These are phyloP conservation scores for Cadophora gregata DNA, from an alignment of 2,329 filamentous ascomycete species.

Conservation along the genomic window DNA sequence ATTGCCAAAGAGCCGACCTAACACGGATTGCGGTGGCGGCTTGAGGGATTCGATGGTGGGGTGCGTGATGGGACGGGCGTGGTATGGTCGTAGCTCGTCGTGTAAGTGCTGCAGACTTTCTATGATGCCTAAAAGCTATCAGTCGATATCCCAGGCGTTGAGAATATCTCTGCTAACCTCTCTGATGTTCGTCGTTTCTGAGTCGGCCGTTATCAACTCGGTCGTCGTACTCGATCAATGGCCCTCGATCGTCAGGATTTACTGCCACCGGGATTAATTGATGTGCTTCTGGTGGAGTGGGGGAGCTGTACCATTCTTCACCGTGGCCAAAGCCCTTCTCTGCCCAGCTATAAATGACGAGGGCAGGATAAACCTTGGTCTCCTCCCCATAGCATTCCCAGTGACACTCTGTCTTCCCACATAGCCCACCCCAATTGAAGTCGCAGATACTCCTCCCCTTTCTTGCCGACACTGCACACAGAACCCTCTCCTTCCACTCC, in stretches of 20 bases:
- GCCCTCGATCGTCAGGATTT: conserved; percentile 57
- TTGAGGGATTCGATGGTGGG: conserved; percentile 76
- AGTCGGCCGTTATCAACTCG: conserved; percentile 77
- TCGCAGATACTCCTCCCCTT: neutral
- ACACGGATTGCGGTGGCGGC: conserved; percentile 57
- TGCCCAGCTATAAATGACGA: conserved; percentile 41
- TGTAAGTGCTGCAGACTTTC: conserved; percentile 88
- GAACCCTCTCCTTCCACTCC: conserved; percentile 13
- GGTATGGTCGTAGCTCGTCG: conserved; percentile 77
- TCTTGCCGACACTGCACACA: conserved; percentile 21
- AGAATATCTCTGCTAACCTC: conserved; percentile 60
- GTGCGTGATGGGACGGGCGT: conserved; percentile 74
- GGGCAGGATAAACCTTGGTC: conserved; percentile 30
- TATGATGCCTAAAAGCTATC: conserved; percentile 71
- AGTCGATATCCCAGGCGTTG: conserved; percentile 16
- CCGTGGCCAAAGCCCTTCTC: conserved; percentile 40
- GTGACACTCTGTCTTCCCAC: neutral
- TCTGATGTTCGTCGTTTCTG: conserved; percentile 88
- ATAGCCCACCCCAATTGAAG: neutral
- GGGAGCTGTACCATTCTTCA: conserved; percentile 34
- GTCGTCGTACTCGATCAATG: conserved; percentile 85
- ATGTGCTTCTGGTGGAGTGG: neutral
- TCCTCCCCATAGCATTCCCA: neutral
- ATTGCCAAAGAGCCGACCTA: conserved; percentile 67
- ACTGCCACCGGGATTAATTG: conserved; percentile 26